Evolutionary conservation across 2,329 filamentous ascomycete species (phyloP), one percentile per base, ranked within the genome.

Genomic region (Xylariomycetidae sp.): DNA sequence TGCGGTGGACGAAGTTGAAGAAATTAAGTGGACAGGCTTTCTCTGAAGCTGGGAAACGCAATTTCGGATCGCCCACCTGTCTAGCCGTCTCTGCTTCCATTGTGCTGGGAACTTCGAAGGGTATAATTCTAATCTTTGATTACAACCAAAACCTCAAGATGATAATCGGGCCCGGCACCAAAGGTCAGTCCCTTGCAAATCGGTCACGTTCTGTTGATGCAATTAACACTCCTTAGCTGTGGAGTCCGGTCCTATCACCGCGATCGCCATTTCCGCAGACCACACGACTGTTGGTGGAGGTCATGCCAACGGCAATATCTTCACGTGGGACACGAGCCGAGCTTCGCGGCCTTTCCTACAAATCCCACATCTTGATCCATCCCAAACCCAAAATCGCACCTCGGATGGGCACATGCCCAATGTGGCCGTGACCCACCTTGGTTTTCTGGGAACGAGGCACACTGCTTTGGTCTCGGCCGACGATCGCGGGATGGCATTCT

Each of bases 401-500:
- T 58, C 63, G 1, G 89, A 96, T 64, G 90, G 92, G 2, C 92
- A 98, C 62, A 64, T 92, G 14, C 72, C 79, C 5, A 83, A 82
- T 39, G 78, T 80, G 19, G 74, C 85, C 3, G 77, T 98, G 27
- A 78, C 92, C 6, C 89, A 98, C 58, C 63, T 98, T n/a, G 92
- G 90, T 0, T 98, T 98, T 54, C 68, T 98, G 5, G 92, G 90
- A 6, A 95, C 86, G 3, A 75, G 93, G 38, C 89, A 92, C 50
- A 98, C 92, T 10, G 92, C 93, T 4, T 69, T 98, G 5, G 89
- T 96, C 9, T 98, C 92, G 4, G 92, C 92, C 3, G 89, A 98
- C 59, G 85, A 94, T 50, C 78, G 78, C 30, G 92, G 93, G 14
- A 98, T 98, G 93, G 90, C 92, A 1, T 98, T 98, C 58, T 95